Evolutionary conservation across 805 yeast species (phyloP).

Genomic region (Candida gorgasii): DNA sequence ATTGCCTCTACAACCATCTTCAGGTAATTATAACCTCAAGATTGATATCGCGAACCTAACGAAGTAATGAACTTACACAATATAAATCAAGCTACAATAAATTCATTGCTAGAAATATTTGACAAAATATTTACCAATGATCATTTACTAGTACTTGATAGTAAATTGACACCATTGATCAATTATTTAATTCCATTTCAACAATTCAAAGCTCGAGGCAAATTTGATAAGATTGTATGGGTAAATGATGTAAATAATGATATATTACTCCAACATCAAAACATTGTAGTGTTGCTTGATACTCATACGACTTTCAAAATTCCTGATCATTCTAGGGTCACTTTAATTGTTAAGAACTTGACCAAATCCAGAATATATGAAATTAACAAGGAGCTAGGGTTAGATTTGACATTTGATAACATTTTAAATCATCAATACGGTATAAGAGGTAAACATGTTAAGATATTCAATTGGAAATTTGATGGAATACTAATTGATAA

Average conservation of each 20-base stretch:
- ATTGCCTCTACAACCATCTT: too few species aligned
- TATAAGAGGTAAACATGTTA: slow-evolving; percentile 32
- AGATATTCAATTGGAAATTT: slow-evolving; percentile 47
- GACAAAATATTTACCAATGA: slow-evolving; percentile 25
- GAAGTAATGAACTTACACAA: slow-evolving; percentile 3
- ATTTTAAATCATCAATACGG: slow-evolving; percentile 10
- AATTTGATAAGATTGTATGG: slow-evolving; percentile 53
- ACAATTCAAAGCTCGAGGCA: slow-evolving; percentile 47
- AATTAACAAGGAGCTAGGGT: slow-evolving; percentile 23
- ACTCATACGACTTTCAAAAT: slow-evolving; percentile 10
- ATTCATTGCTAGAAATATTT: slow-evolving; percentile 12
- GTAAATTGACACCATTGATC: slow-evolving; percentile 46
- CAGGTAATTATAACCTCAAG: too few species aligned
- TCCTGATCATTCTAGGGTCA: slow-evolving; percentile 17
- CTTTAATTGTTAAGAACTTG: slow-evolving; percentile 39
- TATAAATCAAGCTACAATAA: slow-evolving; percentile 11
- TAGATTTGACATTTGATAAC: slow-evolving; percentile 13
- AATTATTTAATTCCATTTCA: slow-evolving; percentile 59
- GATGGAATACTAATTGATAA: slow-evolving; percentile 42
- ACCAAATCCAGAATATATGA: slow-evolving; percentile 32
- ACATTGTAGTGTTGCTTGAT: slow-evolving; percentile 15
- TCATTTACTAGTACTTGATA: slow-evolving; percentile 45
- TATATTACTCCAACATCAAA: slow-evolving; percentile 14
- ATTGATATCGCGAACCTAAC: too few species aligned
- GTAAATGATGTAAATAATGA: slow-evolving; percentile 27